These are phyloP conservation scores for Trichoderma sp. DNA, from an alignment of 2,329 filamentous ascomycete genomes.

Conservation along the genomic window DNA sequence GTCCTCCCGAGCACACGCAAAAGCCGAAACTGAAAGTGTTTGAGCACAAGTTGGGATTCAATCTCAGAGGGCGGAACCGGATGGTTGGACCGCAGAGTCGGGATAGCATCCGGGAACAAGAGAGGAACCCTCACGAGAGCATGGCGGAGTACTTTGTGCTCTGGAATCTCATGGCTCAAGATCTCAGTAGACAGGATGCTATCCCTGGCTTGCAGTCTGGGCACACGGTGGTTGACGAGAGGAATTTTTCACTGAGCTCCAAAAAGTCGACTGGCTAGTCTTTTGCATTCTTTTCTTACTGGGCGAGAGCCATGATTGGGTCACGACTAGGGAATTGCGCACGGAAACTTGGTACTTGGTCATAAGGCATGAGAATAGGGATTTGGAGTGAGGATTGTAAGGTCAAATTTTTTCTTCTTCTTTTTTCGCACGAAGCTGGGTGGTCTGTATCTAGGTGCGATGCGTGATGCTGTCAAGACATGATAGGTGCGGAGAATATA, in stretches of 20 bases:
- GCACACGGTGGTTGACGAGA: conserved; percentile 40
- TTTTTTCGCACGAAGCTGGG: conserved; percentile 2
- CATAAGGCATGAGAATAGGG: neutral
- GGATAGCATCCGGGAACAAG: conserved; percentile 11
- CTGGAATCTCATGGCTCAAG: conserved; percentile 39
- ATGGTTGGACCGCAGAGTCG: conserved; percentile 4
- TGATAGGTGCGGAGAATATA: neutral
- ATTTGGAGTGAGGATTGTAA: neutral
- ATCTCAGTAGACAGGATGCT: conserved; percentile 37
- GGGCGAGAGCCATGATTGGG: neutral
- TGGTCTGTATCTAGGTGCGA: conserved; percentile 7
- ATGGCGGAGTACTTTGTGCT: conserved; percentile 33
- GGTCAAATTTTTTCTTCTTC: neutral
- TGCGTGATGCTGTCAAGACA: neutral
- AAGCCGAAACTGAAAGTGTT: conserved; percentile 24
- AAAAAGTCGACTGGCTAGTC: neutral
- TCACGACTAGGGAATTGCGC: neutral
- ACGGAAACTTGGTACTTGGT: conserved; percentile 3
- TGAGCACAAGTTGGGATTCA: neutral
- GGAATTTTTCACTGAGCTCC: conserved; percentile 32
- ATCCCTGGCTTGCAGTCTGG: conserved; percentile 36
- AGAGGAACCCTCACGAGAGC: conserved; percentile 21
- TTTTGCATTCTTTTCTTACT: neutral
- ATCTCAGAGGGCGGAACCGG: neutral
- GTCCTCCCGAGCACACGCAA: conserved; percentile 27